Conservation (phyloP, 176 grass and related monocot genomes). For the Triticum timopheevii region DNA sequence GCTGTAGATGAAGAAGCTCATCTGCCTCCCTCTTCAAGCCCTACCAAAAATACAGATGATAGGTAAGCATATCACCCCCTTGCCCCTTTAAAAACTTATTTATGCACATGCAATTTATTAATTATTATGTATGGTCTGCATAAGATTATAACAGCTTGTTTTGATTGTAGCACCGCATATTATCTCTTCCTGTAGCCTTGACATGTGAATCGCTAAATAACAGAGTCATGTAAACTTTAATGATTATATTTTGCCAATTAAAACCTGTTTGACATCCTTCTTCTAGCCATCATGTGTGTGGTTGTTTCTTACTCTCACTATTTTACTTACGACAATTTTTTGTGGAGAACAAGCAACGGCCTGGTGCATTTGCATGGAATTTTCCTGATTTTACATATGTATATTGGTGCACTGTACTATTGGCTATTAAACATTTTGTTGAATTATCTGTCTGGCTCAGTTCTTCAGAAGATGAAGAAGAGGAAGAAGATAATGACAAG, state of each 20-base stretch:
- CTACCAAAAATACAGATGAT: slow-evolving; percentile 42
- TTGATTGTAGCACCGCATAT: neutral
- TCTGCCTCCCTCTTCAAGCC: slow-evolving; percentile 46
- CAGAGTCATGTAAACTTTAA: neutral
- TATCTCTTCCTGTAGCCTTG: neutral
- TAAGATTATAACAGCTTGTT: neutral
- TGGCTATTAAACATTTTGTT: neutral
- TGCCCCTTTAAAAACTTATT: neutral
- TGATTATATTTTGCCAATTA: neutral
- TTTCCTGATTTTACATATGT: slow-evolving; percentile 8
- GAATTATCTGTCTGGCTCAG: slow-evolving; percentile 40
- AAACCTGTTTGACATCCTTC: slow-evolving; percentile 3
- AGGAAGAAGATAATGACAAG: slow-evolving; percentile 62
- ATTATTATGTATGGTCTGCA: neutral
- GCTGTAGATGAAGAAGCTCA: slow-evolving; percentile 33
- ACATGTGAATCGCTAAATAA: neutral
- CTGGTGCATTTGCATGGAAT: slow-evolving; percentile 1
- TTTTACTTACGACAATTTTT: neutral
- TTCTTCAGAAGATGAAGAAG: slow-evolving; percentile 67
- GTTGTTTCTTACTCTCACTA: slow-evolving; percentile 4
- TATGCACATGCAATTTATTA: neutral
- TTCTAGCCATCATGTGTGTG: neutral
- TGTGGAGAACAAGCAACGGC: neutral
- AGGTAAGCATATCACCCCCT: slow-evolving; percentile 41
- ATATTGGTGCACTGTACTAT: slow-evolving; percentile 12